Percentiles rank a stretch among this genome's conserved stretches.
These are phyloP conservation scores for Cyclotella choctawhatcheeana DNA, from an alignment of 108 stramenopile species.

Conservation along the genomic window DNA sequence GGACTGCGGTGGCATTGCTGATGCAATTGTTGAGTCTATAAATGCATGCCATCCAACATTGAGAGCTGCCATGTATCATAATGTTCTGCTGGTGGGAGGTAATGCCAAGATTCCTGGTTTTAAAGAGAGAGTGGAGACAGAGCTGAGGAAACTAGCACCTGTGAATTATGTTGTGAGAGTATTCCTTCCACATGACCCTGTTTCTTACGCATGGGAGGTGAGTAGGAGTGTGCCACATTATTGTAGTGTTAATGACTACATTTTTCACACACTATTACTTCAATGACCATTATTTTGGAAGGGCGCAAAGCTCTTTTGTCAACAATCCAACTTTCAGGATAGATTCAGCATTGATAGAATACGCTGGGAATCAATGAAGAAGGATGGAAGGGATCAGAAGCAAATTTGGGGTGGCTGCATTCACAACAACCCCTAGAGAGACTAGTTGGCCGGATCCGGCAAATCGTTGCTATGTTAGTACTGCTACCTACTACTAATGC, in stretches of 20 bases:
- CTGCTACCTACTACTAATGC: no score
- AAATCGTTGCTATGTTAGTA: no score
- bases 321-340: slow-evolving; percentile 36
- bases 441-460: no score
- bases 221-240: no score
- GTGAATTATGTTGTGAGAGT: slow-evolving; percentile 70
- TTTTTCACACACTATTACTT: background rate
- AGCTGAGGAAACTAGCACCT: slow-evolving; percentile 78
- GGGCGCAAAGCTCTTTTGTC: slow-evolving; percentile 52
- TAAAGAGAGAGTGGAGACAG: slow-evolving; percentile 65
- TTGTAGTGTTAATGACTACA: background rate
- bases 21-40: slow-evolving; percentile 83
- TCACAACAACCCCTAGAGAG: no score
- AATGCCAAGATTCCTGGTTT: slow-evolving; percentile 83
- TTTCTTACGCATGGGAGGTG: slow-evolving; percentile 66
- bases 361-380: slow-evolving; percentile 54
- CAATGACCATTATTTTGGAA: background rate
- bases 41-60: slow-evolving; percentile 70
- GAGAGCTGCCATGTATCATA: slow-evolving; percentile 81
- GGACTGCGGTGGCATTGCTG: slow-evolving; percentile 81
- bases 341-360: slow-evolving; percentile 46
- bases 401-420: slow-evolving; percentile 48
- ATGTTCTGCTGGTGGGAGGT: slow-evolving; percentile 87
- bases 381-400: slow-evolving; percentile 46
- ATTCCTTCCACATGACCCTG: slow-evolving; percentile 66